Percentiles rank a stretch among this genome's conserved stretches.
Conservation (phyloP, 306 rosid species). For the Trichosanthes cucumerina region DNA sequence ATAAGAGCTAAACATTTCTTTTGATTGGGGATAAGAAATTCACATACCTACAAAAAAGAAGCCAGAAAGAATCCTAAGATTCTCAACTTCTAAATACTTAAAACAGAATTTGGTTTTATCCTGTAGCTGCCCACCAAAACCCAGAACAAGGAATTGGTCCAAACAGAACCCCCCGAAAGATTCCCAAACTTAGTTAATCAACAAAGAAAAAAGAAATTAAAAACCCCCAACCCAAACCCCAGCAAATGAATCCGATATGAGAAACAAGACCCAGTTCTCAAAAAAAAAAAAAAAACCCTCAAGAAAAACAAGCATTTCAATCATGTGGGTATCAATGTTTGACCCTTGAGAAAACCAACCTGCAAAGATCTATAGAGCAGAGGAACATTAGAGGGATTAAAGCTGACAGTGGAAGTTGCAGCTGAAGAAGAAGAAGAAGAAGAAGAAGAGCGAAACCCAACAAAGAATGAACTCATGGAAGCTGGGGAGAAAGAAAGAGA, state of each 20-base stretch:
- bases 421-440: background rate
- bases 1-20: background rate
- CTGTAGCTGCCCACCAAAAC: constrained; percentile 51
- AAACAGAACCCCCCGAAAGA: constrained; percentile 36
- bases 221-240: constrained; percentile 1
- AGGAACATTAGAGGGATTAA: background rate
- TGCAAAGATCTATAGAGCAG: constrained; percentile 18
- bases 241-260: constrained; percentile 13
- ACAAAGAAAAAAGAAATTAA: background rate
- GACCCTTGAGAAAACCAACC: constrained; percentile 15
- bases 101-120: constrained; percentile 41
- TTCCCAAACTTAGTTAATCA: constrained; percentile 36
- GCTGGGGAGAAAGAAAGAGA: constrained; percentile 20
- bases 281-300: constrained; percentile 14
- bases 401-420: constrained; percentile 10
- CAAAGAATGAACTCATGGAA: constrained; percentile 26
- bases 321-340: constrained; percentile 28
- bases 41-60: constrained; percentile 18
- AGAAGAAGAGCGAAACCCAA: constrained; percentile 16
- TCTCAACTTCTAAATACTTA: constrained; percentile 48
- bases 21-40: constrained; percentile 23
- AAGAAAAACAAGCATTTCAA: constrained; percentile 10
- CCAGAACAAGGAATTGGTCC: constrained; percentile 37
- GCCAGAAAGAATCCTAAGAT: constrained; percentile 52
- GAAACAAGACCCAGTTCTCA: constrained; percentile 17